phyloP scores from a whole-genome alignment of 192 early-diverging fungal species.

The Phlyctochytrium planicorne region DNA sequence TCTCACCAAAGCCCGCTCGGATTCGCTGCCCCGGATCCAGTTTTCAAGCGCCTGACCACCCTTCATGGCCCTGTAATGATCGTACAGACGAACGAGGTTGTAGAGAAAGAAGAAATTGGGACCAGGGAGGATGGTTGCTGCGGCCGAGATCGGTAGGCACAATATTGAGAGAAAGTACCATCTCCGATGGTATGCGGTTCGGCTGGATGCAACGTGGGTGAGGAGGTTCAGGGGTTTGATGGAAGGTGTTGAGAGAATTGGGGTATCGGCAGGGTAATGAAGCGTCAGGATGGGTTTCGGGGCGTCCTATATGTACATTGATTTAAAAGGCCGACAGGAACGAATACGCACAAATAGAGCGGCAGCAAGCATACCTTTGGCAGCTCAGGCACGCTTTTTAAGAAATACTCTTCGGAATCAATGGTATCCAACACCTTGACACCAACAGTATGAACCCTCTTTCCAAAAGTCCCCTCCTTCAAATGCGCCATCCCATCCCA shows the following conservation, averaged over 20 bases:
- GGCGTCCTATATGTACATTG: no score
- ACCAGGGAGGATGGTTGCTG: conserved; percentile 2
- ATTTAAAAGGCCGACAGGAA: no score
- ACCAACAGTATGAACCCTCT: background rate
- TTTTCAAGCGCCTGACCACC: background rate
- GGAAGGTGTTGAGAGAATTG: background rate
- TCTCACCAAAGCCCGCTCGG: no score
- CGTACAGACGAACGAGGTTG: background rate
- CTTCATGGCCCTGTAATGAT: background rate
- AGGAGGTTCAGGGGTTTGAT: background rate
- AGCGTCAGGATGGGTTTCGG: background rate
- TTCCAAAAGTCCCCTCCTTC: background rate
- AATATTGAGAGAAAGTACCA: background rate
- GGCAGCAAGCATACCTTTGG: no score
- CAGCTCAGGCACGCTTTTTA: background rate
- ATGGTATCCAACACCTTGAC: background rate
- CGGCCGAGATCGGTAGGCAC: background rate
- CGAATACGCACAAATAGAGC: no score
- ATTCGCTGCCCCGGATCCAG: background rate
- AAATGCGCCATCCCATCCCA: background rate
- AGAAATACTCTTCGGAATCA: background rate
- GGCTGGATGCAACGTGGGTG: background rate
- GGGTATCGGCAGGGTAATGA: background rate
- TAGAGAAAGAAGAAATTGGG: conserved; percentile 5
- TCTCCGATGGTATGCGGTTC: background rate